Percentiles rank a stretch among this genome's conserved stretches.
phyloP scores from a whole-genome alignment of 1,139 yeast species.

The Protomyces inundatus region DNA sequence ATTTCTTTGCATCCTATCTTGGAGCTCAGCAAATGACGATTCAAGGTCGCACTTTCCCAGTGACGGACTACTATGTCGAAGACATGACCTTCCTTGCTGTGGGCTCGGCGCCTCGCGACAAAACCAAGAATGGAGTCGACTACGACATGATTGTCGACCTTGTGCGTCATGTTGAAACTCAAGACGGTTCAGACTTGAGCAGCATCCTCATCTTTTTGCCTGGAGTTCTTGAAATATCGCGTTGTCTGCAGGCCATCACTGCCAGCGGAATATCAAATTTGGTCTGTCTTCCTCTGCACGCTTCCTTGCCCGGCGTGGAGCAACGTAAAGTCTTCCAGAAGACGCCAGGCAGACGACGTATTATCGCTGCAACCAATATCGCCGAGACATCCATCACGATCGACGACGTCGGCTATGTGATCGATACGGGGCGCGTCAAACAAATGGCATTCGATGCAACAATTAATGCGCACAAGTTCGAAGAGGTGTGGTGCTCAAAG shows the following conservation, averaged over 20 bases:
- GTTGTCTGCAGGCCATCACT: slow-evolving; percentile 45
- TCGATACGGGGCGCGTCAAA: slow-evolving; percentile 83
- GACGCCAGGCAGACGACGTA: slow-evolving; percentile 53
- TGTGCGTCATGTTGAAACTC: slow-evolving; percentile 50
- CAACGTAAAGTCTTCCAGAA: slow-evolving; percentile 66
- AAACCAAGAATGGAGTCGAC: slow-evolving; percentile 48
- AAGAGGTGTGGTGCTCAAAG: slow-evolving; percentile 80
- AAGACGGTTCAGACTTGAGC: slow-evolving; percentile 56
- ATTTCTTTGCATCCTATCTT: slow-evolving; percentile 55
- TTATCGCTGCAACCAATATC: slow-evolving; percentile 77
- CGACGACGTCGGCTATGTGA: slow-evolving; percentile 87
- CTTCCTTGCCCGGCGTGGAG: slow-evolving; percentile 75
- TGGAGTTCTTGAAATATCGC: slow-evolving; percentile 81
- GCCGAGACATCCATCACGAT: slow-evolving; percentile 88
- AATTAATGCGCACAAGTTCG: slow-evolving; percentile 62
- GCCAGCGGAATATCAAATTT: slow-evolving; percentile 33
- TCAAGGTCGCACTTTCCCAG: slow-evolving; percentile 91
- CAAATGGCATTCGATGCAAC: slow-evolving; percentile 63
- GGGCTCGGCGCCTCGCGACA: slow-evolving; percentile 35
- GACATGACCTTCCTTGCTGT: slow-evolving; percentile 40
- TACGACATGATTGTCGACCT: slow-evolving; percentile 62
- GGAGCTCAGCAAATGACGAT: slow-evolving; percentile 53
- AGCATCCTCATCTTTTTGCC: slow-evolving; percentile 72
- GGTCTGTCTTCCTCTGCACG: slow-evolving; percentile 69
- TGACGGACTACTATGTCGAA: slow-evolving; percentile 67